Evolutionary conservation across 1,284 basidiomycete species (phyloP).

Genomic region (Cutaneotrichosporon cyanovorans): DNA sequence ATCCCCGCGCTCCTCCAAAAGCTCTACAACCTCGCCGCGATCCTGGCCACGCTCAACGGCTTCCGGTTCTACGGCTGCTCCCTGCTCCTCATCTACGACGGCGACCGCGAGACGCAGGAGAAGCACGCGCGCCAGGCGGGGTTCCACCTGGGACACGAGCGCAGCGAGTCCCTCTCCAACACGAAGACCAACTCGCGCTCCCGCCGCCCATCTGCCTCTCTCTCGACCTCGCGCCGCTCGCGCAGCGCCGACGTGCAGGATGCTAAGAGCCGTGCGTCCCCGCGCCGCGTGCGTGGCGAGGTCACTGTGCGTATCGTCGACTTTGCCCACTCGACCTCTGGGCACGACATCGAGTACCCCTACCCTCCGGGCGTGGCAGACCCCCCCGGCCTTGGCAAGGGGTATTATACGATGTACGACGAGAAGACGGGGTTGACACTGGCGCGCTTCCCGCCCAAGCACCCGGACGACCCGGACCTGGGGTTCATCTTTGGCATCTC

Average conservation of each 20-base stretch:
- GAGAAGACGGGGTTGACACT: constrained; percentile 68
- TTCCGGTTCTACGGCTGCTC: constrained; percentile 98
- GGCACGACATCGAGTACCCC: constrained; percentile 71
- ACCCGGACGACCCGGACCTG: constrained; percentile 78
- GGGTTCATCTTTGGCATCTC: constrained; percentile 90
- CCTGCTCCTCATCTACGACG: constrained; percentile 94
- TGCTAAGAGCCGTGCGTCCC: constrained; percentile 12
- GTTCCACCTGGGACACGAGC: constrained; percentile 5
- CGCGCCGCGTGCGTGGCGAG: constrained; percentile 66
- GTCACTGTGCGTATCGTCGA: constrained; percentile 95
- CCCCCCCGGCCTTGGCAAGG: constrained; percentile 53
- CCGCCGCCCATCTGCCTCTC: constrained; percentile 4
- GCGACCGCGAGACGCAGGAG: constrained; percentile 78
- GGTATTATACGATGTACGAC: constrained; percentile 73
- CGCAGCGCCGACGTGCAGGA: constrained; percentile 9
- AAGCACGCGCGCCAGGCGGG: constrained; percentile 26
- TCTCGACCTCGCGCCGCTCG: constrained; percentile 9
- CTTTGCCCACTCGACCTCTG: constrained; percentile 97
- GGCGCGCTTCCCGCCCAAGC: constrained; percentile 86
- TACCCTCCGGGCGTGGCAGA: constrained; percentile 33
- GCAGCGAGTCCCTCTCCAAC: constrained; percentile 4
- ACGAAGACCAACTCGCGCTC: neutral
- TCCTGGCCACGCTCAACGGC: constrained; percentile 76
- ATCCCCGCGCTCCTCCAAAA: constrained; percentile 87
- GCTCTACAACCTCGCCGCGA: constrained; percentile 85